A percentile compares a stretch with the other conserved stretches of the same genome.
phyloP scores from a whole-genome alignment of 441 rosid genomes.

The Populus hybrid region DNA sequence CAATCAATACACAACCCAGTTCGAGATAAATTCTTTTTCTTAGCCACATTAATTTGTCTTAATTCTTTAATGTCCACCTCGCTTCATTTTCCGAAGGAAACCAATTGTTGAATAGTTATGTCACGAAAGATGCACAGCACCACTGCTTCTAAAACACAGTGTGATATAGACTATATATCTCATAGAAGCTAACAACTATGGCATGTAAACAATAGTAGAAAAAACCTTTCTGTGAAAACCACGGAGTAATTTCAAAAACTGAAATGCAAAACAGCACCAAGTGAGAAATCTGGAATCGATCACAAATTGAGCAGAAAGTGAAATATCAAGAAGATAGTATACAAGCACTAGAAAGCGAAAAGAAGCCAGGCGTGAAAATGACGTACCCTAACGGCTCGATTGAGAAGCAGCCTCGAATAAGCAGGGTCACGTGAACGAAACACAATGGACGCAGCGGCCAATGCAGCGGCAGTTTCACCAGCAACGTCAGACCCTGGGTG shows the following conservation, averaged over 20 bases:
- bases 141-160: neutral
- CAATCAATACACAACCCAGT: neutral
- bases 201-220: neutral
- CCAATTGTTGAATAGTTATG: neutral
- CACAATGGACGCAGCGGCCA: conserved; percentile 82
- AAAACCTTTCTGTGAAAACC: neutral
- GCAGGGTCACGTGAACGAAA: conserved; percentile 72
- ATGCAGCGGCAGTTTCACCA: conserved; percentile 82
- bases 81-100: neutral
- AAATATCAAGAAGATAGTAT: neutral
- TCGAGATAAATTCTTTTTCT: conserved; percentile 6
- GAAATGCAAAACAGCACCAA: neutral
- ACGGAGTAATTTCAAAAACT: neutral
- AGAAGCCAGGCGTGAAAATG: conserved; percentile 14
- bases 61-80: neutral
- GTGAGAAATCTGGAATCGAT: no score
- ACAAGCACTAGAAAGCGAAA: neutral
- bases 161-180: neutral
- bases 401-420: conserved; percentile 62
- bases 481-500: conserved; percentile 91
- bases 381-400: conserved; percentile 66
- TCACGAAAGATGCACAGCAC: neutral
- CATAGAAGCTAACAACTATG: neutral
- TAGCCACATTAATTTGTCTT: neutral
- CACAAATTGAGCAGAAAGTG: neutral